phyloP scores from a whole-genome alignment of 78 protist species.

The Dictyostelium purpureum region DNA sequence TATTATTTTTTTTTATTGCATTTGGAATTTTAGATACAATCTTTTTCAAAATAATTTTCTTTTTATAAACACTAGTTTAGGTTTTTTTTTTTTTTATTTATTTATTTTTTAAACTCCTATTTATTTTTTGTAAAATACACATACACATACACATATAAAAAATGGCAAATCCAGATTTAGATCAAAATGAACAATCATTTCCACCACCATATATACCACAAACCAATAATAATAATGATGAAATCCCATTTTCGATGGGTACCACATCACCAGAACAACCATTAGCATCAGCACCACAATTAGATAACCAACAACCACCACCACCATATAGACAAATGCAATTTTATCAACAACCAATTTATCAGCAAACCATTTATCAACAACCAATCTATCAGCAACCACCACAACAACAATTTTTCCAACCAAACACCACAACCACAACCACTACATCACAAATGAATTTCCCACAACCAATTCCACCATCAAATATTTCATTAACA shows the following conservation, averaged over 20 bases:
- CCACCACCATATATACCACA: neutral
- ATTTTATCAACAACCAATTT: neutral
- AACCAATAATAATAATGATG: neutral
- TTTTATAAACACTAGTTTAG: too few relatives aligned
- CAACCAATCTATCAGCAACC: neutral
- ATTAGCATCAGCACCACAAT: neutral
- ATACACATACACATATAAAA: too few relatives aligned
- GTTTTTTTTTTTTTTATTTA: too few relatives aligned
- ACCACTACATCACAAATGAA: conserved; percentile 5
- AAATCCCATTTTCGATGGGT: conserved; percentile 4
- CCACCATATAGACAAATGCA: neutral
- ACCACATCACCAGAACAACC: neutral
- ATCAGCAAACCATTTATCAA: neutral
- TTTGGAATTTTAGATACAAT: too few relatives aligned
- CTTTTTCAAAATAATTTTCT: too few relatives aligned
- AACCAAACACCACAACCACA: neutral
- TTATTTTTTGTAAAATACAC: too few relatives aligned
- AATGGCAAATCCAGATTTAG: too few relatives aligned
- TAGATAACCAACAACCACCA: neutral
- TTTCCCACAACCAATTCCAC: neutral
- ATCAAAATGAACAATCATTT: too few relatives aligned
- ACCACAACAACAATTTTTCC: neutral
- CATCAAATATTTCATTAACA: neutral
- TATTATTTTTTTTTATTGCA: too few relatives aligned
- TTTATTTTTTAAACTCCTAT: too few relatives aligned